Evolutionary conservation across 352 stramenopile genomes (phyloP).

Genomic region (Aphanomyces invadans): DNA sequence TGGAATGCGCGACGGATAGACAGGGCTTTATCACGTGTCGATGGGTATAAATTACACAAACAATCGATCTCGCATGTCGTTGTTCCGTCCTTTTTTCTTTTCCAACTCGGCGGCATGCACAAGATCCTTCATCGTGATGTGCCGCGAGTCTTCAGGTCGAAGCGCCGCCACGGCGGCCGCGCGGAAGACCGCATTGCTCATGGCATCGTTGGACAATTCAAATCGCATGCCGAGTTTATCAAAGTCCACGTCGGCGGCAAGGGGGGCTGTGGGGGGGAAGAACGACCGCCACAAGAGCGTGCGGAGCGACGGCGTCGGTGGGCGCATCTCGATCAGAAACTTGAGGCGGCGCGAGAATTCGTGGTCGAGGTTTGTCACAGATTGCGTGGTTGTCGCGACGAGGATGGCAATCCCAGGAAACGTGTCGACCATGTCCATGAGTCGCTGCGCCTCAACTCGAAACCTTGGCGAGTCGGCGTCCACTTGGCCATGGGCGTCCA

Average conservation of each 20-base stretch:
- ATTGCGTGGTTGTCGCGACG: constrained; percentile 34
- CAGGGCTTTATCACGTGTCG: too few species aligned
- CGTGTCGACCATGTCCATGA: constrained; percentile 68
- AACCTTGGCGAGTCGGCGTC: constrained; percentile 73
- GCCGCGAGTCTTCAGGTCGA: constrained; percentile 43
- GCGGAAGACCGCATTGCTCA: constrained; percentile 78
- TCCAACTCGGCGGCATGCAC: constrained; percentile 63
- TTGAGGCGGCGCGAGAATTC: constrained; percentile 70
- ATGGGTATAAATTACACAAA: constrained; percentile 71
- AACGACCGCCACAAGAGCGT: constrained; percentile 68
- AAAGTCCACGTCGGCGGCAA: constrained; percentile 60
- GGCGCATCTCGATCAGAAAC: constrained; percentile 81
- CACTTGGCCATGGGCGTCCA: constrained; percentile 36
- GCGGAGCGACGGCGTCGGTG: constrained; percentile 59
- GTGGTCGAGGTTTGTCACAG: constrained; percentile 40
- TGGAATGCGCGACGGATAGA: too few species aligned
- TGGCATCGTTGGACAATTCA: constrained; percentile 65
- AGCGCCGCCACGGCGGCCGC: constrained; percentile 62
- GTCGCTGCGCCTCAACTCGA: constrained; percentile 59
- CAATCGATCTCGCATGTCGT: constrained; percentile 66
- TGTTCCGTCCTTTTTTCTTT: constrained; percentile 54
- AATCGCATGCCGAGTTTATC: constrained; percentile 58
- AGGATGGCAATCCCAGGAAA: constrained; percentile 78
- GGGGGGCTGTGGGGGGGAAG: constrained; percentile 57
- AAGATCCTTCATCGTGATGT: constrained; percentile 79